Evolutionary conservation across 768 basidiomycete genomes (phyloP), one percentile per base, ranked within the genome.

Genomic region (Tephrocybe sp.): DNA sequence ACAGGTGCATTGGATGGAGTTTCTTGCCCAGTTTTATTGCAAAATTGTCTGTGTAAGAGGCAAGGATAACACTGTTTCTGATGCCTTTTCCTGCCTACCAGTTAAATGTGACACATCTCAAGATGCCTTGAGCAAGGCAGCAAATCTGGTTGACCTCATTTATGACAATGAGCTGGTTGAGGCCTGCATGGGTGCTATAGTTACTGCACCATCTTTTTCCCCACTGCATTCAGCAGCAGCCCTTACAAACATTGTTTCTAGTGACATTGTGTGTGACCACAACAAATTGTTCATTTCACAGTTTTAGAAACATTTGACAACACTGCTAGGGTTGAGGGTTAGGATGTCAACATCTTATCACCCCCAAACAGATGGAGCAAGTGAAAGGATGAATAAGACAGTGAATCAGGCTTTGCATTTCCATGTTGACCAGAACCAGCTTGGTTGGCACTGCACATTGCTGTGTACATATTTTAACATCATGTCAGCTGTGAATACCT

Each of bases 291-390:
- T 66, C 58, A 57, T 60, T 21, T 68, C 59, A 1, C 6, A 26
- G 9, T 71, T 73, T 53, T 74, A 62, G 73, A 58, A 41, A 33
- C 36, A 38, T 3, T 47, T 66, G 6, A 40, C 48, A 10, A 26
- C 20, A 7, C 41, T 62, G 4, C 54, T 65, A 2, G 64, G 68
- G 1, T 52, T 63, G 3, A 60, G 66, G 15, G 33, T 69, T 0
- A 59, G 62, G 10, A 60, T 74, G 56, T 73, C 69, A 0, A 63
- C 68, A 0, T 50, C 69, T 0, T 73, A 59, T 32, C 72, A 73
- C 20, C 72, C 70, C 0, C 57, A 74, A 40, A 72, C 65, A 0
- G 68, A 74, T 49, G 70, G 73, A 1, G 25, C 58, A 0, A 68
- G 61, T 21, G 64, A 73, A 58, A 48, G 56, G 58, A 60, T 0